Percentiles rank a stretch among this genome's conserved stretches.
Evolutionary conservation across 2,329 filamentous ascomycete genomes (phyloP).

Genomic region (Monilinia aucupariae): DNA sequence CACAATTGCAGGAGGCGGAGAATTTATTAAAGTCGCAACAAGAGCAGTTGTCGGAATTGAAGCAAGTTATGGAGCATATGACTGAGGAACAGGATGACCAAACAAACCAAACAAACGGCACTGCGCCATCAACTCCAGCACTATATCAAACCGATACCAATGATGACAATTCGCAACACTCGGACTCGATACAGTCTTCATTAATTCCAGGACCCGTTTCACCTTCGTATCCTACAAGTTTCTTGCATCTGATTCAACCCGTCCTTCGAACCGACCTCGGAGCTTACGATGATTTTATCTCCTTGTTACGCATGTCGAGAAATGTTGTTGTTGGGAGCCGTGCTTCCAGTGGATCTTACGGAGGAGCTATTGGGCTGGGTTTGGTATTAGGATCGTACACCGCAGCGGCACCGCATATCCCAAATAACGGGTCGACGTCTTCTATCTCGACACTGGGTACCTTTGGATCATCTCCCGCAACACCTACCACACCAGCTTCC

Average conservation of each 20-base stretch:
- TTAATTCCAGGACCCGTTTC: constrained; percentile 41
- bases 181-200: constrained; percentile 29
- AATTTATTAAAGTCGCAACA: constrained; percentile 81
- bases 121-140: constrained; percentile 70
- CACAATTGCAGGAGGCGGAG: constrained; percentile 83
- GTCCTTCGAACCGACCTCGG: constrained; percentile 76
- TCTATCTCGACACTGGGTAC: constrained; percentile 50
- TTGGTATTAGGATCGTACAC: constrained; percentile 45
- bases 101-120: constrained; percentile 56
- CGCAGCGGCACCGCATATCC: constrained; percentile 35
- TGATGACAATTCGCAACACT: constrained; percentile 41
- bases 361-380: constrained; percentile 48
- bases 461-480: constrained; percentile 50
- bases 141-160: constrained; percentile 61
- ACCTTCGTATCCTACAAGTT: constrained; percentile 61
- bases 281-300: constrained; percentile 79
- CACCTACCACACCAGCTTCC: constrained; percentile 53
- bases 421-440: constrained; percentile 55
- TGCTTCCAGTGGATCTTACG: constrained; percentile 65
- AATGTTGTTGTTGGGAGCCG: constrained; percentile 52
- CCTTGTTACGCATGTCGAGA: constrained; percentile 65
- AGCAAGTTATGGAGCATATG: constrained; percentile 87
- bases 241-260: constrained; percentile 76
- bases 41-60: constrained; percentile 87
- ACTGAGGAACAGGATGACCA: constrained; percentile 66